These are phyloP conservation scores for Neurospora pannonica DNA, from an alignment of 495 filamentous ascomycete species.

Conservation along the genomic window DNA sequence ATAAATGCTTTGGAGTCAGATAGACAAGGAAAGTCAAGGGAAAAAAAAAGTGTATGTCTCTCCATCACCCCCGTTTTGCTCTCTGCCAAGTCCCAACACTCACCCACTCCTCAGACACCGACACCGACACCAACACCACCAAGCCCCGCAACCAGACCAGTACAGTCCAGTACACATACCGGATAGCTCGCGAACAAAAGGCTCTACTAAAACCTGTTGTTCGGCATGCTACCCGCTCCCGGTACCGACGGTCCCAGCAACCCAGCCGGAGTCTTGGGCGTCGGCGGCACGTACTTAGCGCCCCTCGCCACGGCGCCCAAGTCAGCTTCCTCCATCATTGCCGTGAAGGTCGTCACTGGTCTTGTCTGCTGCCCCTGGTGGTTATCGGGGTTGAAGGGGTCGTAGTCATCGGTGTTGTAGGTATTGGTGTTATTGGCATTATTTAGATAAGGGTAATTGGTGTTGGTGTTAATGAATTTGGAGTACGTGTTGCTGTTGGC, in stretches of 20 bases:
- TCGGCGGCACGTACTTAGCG: constrained; percentile 25
- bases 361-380: neutral
- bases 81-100: neutral
- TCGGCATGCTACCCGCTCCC: neutral
- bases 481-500: constrained; percentile 4
- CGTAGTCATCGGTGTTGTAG: neutral
- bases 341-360: constrained; percentile 50
- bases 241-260: neutral
- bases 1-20: neutral
- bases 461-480: constrained; percentile 16
- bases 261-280: neutral
- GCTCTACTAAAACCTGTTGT: neutral
- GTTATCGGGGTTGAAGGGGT: neutral
- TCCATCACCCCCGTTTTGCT: neutral
- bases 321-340: constrained; percentile 48
- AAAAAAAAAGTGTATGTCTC: neutral
- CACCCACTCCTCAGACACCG: neutral
- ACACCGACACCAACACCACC: neutral
- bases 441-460: constrained; percentile 10
- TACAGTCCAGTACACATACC: neutral
- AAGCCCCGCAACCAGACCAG: neutral
- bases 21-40: neutral
- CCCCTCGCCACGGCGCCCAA: constrained; percentile 41
- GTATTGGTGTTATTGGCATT: neutral
- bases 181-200: neutral